phyloP scores from a whole-genome alignment of 179 eudicot species.

The Silene coronaria region DNA sequence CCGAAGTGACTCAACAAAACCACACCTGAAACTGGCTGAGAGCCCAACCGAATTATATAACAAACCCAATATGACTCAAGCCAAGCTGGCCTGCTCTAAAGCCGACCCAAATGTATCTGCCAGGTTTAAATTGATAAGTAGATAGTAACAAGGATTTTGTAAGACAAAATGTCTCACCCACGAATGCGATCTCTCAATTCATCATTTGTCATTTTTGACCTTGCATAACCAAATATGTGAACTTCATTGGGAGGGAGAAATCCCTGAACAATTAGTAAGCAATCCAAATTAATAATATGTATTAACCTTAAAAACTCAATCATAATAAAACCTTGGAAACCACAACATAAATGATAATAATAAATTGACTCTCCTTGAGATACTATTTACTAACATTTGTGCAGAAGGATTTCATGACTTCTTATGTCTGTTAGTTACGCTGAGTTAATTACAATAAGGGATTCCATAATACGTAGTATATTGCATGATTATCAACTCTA shows the following conservation, averaged over 20 bases:
- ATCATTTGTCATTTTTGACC: conserved; percentile 76
- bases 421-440: too few relatives aligned
- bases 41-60: too few relatives aligned
- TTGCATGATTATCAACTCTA: too few relatives aligned
- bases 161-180: conserved; percentile 49
- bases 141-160: neutral
- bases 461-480: too few relatives aligned
- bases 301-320: neutral
- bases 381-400: too few relatives aligned
- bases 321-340: neutral
- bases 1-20: too few relatives aligned
- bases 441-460: too few relatives aligned
- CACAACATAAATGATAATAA: neutral
- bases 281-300: conserved; percentile 16
- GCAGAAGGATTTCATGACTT: too few relatives aligned
- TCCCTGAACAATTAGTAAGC: conserved; percentile 36
- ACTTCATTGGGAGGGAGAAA: conserved; percentile 73
- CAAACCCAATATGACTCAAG: too few relatives aligned
- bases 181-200: conserved; percentile 68
- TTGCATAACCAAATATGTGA: conserved; percentile 90
- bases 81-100: too few relatives aligned
- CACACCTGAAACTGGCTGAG: too few relatives aligned
- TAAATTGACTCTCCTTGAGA: neutral
- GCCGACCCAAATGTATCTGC: too few relatives aligned
- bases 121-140: neutral